Base-by-base conservation (phyloP, 306 rosid species). In the Dalbergia oliveri region DNA sequence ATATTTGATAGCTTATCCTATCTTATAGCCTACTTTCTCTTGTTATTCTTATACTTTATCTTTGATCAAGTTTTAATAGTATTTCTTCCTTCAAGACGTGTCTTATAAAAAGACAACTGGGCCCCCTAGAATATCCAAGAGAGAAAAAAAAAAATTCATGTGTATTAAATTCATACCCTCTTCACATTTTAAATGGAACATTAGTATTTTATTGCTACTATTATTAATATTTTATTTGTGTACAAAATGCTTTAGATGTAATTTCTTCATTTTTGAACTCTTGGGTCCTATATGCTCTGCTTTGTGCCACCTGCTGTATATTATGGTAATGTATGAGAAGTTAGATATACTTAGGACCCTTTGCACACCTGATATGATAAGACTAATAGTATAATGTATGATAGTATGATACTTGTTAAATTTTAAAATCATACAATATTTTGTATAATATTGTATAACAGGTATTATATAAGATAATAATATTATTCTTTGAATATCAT, bases 1-100 rank as follows among this genome's bases (percentile, higher is more conserved):
- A 34, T 63, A 53, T 73, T 63, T 44, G 74, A 60, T 73, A 43
- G 72, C 70, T 39, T 41, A 37, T 56, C 16, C 49, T 66, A 54
- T 61, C 34, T 31, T 75, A n/a, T 54, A n/a, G 41, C 34, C 44
- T 51, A 62, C 35, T 53, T 66, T 59, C 31, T 26, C 31, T 21
- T 12, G 37, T 44, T 45, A 64, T 71, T 72, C 49, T 26, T 37
- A 13, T 63, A 8, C 15, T 76, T 50, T 15, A 14, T 72, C 51
- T 33, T 72, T 71, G 56, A 53, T 59, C 41, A 58, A 66, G 58
- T 82, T 16, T 49, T 65, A 9, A 11, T 31, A 15, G 44, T 73
- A 54, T 57, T 65, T 74, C 63, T 69, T 49, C 53, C 45, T 50
- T 63, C 23, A 43, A 64, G 33, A 37, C 51, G 33, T 70, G 54